Conservation (phyloP, 164 flowering plant genomes). For the Amborella trichopoda region DNA sequence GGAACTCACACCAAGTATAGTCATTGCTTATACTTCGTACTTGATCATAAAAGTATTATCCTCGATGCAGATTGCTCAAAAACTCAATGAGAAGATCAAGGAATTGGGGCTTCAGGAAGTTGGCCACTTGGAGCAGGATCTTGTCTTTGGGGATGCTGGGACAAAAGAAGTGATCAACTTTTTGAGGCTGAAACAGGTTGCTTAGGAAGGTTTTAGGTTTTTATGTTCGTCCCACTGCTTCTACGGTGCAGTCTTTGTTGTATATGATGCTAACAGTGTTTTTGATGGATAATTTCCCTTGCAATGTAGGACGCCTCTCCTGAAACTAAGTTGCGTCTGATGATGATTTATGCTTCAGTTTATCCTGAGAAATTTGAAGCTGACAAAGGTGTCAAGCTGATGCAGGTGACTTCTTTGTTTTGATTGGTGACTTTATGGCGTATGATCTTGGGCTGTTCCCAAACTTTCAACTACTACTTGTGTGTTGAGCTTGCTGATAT, state of each 20-base stretch:
- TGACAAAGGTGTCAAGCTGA: conserved; percentile 79
- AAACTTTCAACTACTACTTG: no score
- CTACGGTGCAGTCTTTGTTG: no score
- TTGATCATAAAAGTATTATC: no score
- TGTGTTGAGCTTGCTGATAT: no score
- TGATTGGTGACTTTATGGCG: no score
- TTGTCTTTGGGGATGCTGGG: conserved; percentile 97
- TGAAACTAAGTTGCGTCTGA: conserved; percentile 77
- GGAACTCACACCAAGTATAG: no score
- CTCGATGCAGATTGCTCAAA: conserved; percentile 75
- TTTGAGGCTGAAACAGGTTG: conserved; percentile 64
- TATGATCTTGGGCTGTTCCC: no score
- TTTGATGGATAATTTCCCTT: conserved; percentile 8
- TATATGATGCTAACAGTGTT: no score
- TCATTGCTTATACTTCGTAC: no score
- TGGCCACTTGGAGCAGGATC: conserved; percentile 92
- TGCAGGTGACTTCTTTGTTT: conserved; percentile 56
- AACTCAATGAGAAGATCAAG: conserved; percentile 58
- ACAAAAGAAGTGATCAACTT: conserved; percentile 79
- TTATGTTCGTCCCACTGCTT: no score
- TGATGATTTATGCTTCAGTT: conserved; percentile 85
- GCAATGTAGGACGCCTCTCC: conserved; percentile 51
- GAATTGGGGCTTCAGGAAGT: conserved; percentile 71
- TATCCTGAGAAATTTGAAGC: conserved; percentile 96
- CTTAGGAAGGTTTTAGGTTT: no score